Evolutionary conservation across 441 rosid species (phyloP).

Genomic region (Raphanus hybrid): DNA sequence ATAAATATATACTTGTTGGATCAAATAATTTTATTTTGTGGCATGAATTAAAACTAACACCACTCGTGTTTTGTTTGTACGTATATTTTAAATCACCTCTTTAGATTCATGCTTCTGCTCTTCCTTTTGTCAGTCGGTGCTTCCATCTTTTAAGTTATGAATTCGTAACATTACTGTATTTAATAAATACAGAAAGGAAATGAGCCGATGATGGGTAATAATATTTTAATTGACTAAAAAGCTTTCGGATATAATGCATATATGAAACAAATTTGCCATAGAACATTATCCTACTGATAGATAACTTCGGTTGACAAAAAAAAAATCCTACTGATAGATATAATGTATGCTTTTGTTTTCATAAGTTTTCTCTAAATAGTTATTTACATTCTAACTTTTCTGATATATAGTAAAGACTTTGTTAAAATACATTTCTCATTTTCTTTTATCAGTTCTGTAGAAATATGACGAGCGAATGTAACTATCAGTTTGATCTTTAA

Average conservation of each 20-base stretch:
- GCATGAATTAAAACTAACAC: not conserved
- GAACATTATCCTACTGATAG: not conserved
- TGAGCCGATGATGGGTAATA: slow-evolving; percentile 36
- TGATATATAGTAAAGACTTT: no score
- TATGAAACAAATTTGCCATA: slow-evolving; percentile 19
- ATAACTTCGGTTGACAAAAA: no score
- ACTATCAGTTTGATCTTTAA: slow-evolving; percentile 7
- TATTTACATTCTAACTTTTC: not conserved
- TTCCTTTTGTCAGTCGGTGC: not conserved
- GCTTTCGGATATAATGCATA: slow-evolving; percentile 15
- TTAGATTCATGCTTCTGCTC: slow-evolving; percentile 3
- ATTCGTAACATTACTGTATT: not conserved
- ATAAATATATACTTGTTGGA: not conserved
- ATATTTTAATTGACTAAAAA: slow-evolving; percentile 17
- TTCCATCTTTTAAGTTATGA: slow-evolving; percentile 11
- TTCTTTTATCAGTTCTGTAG: not conserved
- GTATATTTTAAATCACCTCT: not conserved
- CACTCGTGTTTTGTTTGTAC: slow-evolving; percentile 2
- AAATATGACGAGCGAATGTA: slow-evolving; percentile 11
- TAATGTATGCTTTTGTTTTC: not conserved
- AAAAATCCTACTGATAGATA: not conserved
- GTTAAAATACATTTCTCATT: no score
- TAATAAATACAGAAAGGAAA: slow-evolving; percentile 2
- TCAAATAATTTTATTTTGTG: not conserved
- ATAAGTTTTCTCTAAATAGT: not conserved